Conservation (phyloP, 495 filamentous ascomycete genomes). For the Haplographium delicatum region DNA sequence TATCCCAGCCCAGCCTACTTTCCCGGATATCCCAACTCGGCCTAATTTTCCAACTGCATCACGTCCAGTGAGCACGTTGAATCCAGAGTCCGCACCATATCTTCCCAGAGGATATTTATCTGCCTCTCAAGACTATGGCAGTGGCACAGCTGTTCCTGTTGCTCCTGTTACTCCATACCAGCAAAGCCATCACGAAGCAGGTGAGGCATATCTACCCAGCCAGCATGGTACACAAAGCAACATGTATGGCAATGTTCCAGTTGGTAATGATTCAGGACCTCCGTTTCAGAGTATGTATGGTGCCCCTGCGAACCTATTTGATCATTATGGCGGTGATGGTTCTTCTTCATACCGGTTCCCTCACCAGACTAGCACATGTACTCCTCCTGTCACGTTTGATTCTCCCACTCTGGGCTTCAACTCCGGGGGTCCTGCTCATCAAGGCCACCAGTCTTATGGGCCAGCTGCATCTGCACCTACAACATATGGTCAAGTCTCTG, state of each 20-base stretch:
- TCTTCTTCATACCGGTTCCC: not conserved
- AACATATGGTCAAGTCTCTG: not conserved
- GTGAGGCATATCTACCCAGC: not conserved
- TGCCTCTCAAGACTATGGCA: not conserved
- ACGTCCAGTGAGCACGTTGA: conserved; percentile 1
- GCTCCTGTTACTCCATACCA: not conserved
- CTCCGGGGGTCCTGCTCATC: not conserved
- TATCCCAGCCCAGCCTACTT: not conserved
- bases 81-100: conserved; percentile 9
- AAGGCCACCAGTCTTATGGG: conserved; percentile 5
- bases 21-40: not conserved
- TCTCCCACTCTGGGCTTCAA: not conserved
- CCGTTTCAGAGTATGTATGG: too few species aligned
- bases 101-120: conserved; percentile 4
- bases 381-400: too few species aligned
- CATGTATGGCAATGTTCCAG: not conserved
- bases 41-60: too few species aligned
- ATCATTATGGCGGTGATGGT: not conserved
- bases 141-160: not conserved
- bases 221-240: not conserved
- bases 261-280: not conserved
- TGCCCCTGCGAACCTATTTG: not conserved
- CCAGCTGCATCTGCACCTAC: conserved; percentile 1
- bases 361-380: not conserved
- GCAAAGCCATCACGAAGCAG: not conserved